Evolutionary conservation across 2,329 filamentous ascomycete species (phyloP).

Genomic region (Ophiostoma himal-ulmi): DNA sequence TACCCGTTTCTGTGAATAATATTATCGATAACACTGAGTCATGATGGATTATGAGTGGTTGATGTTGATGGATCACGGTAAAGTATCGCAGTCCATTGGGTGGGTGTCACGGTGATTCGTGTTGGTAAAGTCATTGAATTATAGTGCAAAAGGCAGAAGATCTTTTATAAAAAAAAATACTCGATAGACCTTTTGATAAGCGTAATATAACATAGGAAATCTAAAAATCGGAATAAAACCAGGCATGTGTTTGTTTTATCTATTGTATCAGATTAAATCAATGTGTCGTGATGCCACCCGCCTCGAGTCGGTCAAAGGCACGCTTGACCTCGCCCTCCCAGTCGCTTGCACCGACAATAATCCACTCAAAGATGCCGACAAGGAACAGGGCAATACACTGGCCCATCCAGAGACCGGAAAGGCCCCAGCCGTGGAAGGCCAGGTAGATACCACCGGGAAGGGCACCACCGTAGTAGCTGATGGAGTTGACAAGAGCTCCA

Average conservation of each 20-base stretch:
- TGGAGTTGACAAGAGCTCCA: constrained; percentile 72
- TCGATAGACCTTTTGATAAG: too few species aligned
- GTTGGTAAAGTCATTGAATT: too few species aligned
- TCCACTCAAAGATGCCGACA: constrained; percentile 73
- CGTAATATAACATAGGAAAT: too few species aligned
- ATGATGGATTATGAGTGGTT: neutral
- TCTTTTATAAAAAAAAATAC: too few species aligned
- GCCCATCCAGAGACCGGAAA: constrained; percentile 75
- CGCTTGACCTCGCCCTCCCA: constrained; percentile 69
- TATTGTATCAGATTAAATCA: neutral
- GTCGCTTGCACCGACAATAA: constrained; percentile 68
- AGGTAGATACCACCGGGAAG: constrained; percentile 77
- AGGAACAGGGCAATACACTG: constrained; percentile 77
- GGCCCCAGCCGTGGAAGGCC: constrained; percentile 79
- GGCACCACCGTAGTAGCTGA: constrained; percentile 79
- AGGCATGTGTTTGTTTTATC: too few species aligned
- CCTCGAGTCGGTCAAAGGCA: constrained; percentile 66
- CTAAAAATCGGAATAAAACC: neutral
- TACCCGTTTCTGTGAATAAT: constrained; percentile 2
- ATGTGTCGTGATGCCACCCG: constrained; percentile 28
- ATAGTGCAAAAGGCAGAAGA: too few species aligned
- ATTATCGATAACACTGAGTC: neutral
- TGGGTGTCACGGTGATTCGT: too few species aligned
- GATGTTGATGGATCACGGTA: too few species aligned
- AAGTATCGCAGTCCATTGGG: too few species aligned